Base-by-base conservation (phyloP, 75 land plant genomes). In the Cryptomeria japonica region DNA sequence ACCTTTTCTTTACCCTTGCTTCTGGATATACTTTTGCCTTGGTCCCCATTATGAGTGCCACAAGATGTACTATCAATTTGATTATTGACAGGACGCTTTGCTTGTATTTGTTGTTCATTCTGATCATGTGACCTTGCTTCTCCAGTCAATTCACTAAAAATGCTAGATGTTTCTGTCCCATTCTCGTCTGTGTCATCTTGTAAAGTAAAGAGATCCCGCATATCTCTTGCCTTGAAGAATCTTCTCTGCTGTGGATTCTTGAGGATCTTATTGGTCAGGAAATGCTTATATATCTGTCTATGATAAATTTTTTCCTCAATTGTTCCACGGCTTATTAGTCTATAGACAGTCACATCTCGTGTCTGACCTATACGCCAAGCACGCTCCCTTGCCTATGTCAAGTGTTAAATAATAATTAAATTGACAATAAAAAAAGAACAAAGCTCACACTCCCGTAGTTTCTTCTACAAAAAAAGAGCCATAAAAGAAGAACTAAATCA, bases 301-400 rank as follows among this genome's bases (percentile, higher is more conserved):
- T 98, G 99, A 85, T 98, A 98, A 34, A 98, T 94, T 90, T 98
- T 98, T 89, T 98, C 99, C 86, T 98, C 99, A 87, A 98, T 98
- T 11, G 99, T 97, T 86, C 99, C 99, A 72, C 97, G 93, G 9
- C 96, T 98, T 36, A 98, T 96, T 87, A 98, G 90, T 82, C 99
- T 93, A 88, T 97, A 98, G 41, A 98, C 89, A 32, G 93, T 94
- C n/a, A 98, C 99, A 91, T 98, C 99, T 86, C 92, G 88, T 58
- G 88, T 95, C 88, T 98, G 99, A 42, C 99, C 99, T 88, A 98
- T 97, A 22, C 99, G 96, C 99, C 99, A 98, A 90, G 99, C 99
- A 80, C 99, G 95, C 88, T 98, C 99, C 86, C 99, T 94, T 44
- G 99, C 99, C 99, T 98, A 87, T 5, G 37, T 76, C 53, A 31